Evolutionary conservation across 352 stramenopile genomes (phyloP).

Genomic region (Phytophthora pistaciae): DNA sequence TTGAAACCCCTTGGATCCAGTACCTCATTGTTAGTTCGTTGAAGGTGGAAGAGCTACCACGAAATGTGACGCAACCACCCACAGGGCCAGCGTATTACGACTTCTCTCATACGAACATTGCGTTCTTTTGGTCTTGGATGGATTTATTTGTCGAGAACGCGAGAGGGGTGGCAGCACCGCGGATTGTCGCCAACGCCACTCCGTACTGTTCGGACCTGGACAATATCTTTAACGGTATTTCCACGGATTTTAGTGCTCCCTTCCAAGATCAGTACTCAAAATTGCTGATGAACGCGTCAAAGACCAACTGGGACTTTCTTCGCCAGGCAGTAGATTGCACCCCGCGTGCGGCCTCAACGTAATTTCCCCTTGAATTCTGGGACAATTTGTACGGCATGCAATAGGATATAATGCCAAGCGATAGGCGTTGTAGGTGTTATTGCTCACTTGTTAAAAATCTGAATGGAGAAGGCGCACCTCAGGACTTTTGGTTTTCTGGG

Average conservation of each 20-base stretch:
- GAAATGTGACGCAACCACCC: background rate
- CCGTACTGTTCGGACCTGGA: conserved; percentile 7
- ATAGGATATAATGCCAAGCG: too few species aligned
- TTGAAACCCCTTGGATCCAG: background rate
- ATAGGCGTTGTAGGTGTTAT: too few species aligned
- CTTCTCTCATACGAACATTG: background rate
- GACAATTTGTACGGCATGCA: conserved; percentile 5
- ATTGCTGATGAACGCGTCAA: conserved; percentile 9
- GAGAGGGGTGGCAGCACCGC: background rate
- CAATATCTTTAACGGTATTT: background rate
- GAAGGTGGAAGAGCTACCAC: background rate
- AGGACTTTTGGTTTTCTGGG: too few species aligned
- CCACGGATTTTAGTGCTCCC: background rate
- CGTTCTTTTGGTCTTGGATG: conserved; percentile 12
- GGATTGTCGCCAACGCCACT: background rate
- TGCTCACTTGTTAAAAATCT: too few species aligned
- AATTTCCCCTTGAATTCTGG: conserved; percentile 8
- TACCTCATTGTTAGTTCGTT: background rate
- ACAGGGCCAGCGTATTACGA: background rate
- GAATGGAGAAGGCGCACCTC: too few species aligned
- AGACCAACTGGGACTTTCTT: conserved; percentile 7
- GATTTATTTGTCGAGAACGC: background rate
- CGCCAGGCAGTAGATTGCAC: conserved; percentile 2
- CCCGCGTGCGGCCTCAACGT: background rate
- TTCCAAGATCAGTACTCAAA: background rate